These are phyloP conservation scores for Pichia deserticola DNA, from an alignment of 805 yeast species.

Conservation along the genomic window DNA sequence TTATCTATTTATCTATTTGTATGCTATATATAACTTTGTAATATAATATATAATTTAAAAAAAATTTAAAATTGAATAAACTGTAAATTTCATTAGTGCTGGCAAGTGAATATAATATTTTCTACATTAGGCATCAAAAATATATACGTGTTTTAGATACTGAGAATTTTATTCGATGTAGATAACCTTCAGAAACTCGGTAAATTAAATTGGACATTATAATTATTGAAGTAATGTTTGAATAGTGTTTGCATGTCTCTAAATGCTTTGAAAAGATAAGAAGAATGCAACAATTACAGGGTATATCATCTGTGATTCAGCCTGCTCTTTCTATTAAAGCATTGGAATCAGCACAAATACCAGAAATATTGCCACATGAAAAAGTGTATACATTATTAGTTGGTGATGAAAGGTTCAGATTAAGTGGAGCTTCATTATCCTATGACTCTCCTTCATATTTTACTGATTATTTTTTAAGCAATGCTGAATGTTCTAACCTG, in stretches of 20 bases:
- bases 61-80: neutral
- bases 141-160: too few species aligned
- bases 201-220: too few species aligned
- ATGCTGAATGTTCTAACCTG: constrained; percentile 30
- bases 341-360: constrained; percentile 21
- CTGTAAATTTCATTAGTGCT: neutral
- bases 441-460: constrained; percentile 87
- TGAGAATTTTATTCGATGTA: too few species aligned
- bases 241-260: too few species aligned
- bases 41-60: neutral
- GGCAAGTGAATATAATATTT: too few species aligned
- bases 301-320: too few species aligned
- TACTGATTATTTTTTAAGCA: constrained; percentile 54
- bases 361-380: constrained; percentile 59
- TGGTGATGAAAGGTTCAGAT: constrained; percentile 52
- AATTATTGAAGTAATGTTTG: too few species aligned
- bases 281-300: too few species aligned
- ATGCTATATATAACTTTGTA: constrained; percentile 1
- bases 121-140: too few species aligned
- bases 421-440: constrained; percentile 78
- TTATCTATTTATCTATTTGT: neutral
- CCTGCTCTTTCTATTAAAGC: neutral
- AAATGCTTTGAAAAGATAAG: too few species aligned
- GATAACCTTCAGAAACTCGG: too few species aligned
- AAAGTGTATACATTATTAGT: constrained; percentile 63